Evolutionary conservation across 169 alveolate species (phyloP).

Genomic region (Plasmodium vivax): DNA sequence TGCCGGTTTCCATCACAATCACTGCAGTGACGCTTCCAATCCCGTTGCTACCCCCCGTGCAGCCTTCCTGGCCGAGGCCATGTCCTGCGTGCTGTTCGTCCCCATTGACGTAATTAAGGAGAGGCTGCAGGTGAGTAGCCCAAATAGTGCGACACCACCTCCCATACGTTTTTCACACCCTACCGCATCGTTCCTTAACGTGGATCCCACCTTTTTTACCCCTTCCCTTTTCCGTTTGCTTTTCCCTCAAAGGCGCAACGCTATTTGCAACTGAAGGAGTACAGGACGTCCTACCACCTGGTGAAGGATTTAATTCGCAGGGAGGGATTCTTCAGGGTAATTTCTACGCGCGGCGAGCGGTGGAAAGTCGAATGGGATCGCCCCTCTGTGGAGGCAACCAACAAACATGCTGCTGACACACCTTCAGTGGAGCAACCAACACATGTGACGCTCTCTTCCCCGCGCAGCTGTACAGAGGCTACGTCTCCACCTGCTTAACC

Average conservation of each 20-base stretch:
- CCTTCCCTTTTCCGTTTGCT: not conserved
- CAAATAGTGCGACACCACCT: not conserved
- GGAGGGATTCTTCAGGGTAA: constrained; percentile 64
- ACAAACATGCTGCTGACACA: not conserved
- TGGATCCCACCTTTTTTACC: not conserved
- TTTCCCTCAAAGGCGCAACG: constrained; percentile 29
- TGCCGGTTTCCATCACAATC: not conserved
- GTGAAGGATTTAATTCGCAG: constrained; percentile 16
- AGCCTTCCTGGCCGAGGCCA: constrained; percentile 49
- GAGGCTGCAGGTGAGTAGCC: constrained; percentile 45
- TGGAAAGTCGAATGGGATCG: not conserved
- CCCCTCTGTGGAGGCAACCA: not conserved
- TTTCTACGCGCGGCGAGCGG: not conserved
- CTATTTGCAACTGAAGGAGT: constrained; percentile 27
- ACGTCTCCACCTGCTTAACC: constrained; percentile 54
- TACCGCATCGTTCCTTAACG: not conserved
- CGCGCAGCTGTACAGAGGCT: constrained; percentile 57
- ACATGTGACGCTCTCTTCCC: too few relatives aligned
- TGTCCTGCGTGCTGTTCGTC: constrained; percentile 55
- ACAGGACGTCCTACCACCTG: constrained; percentile 14
- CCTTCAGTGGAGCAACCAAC: too few relatives aligned
- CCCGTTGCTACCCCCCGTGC: not conserved
- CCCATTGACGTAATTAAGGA: constrained; percentile 70
- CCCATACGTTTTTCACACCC: not conserved
- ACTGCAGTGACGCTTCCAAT: too few relatives aligned